Base-by-base conservation (phyloP, 352 stramenopile species). In the Phytophthora ohioensis region DNA sequence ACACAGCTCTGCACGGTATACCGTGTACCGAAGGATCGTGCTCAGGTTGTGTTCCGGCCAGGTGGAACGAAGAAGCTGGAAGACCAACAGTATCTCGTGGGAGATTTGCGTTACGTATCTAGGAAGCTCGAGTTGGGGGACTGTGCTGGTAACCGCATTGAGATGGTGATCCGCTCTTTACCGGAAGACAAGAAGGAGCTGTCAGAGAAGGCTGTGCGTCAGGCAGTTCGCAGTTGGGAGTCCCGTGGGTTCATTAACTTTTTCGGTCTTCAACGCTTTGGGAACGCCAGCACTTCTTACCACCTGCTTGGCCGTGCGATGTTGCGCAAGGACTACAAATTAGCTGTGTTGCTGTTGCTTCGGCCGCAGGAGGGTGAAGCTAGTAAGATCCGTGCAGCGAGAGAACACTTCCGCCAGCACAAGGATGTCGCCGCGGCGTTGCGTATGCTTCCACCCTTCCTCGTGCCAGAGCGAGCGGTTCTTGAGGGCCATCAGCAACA, bases 221-320 rank as follows among this genome's bases (percentile, higher is more conserved):
- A 73, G 0, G 65, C 81, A 10, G 67, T 97, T 3, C 27, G 52
- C 6, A 59, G 56, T 30, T 97, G 92, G 88, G 57, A 78, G 31
- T 39, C 45, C 8, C 71, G 75, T 32, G 97, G 97, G 3, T 99
- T 99, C 70, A 92, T 99, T 59, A 99, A 99, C 71, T 99, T 98
- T 80, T 99, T 99, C 74, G 97, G 97, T 8, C 91, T 99, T 64
- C 95, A 99, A 75, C 84, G 93, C 80, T 99, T 98, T 78, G 97
- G 85, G 76, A 97, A 75, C 80, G 54, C 61, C 6, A 94, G 75
- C 41, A 98, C 86, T 83, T 94, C 77, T 3, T 85, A 76, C 42
- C 83, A 94, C 51, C 36, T 90, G 38, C 82, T 98, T 39, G 97
- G 97, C 4, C 93, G 97, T 27, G 87, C 93, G 3, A 84, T 99